A percentile compares a stretch with the other conserved stretches of the same genome.
Evolutionary conservation across 176 grass and related monocot genomes (phyloP).

Genomic region (Oryza meyeriana): DNA sequence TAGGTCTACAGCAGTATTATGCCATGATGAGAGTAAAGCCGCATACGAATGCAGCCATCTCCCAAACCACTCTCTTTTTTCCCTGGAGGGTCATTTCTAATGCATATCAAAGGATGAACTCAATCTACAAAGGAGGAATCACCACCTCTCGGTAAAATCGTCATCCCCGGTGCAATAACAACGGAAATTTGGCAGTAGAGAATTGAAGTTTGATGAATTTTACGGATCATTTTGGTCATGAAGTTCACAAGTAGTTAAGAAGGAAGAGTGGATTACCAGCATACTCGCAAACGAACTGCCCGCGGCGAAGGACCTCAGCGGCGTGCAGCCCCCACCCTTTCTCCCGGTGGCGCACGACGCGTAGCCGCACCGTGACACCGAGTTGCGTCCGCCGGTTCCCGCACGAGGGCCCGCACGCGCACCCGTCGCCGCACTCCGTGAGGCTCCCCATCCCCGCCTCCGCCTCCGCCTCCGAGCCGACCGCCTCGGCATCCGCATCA

Average conservation of each 20-base stretch:
- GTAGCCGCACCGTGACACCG: constrained; percentile 52
- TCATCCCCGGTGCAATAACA: background rate
- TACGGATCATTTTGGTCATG: background rate
- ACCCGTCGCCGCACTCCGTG: constrained; percentile 57
- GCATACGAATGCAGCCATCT: background rate
- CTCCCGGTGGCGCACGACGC: constrained; percentile 47
- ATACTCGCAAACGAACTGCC: constrained; percentile 80
- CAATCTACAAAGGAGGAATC: background rate
- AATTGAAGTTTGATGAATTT: background rate
- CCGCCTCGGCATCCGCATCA: constrained; percentile 26
- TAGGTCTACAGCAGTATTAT: background rate
- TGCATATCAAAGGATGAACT: background rate
- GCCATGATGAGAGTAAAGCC: background rate
- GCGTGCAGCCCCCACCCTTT: constrained; percentile 89
- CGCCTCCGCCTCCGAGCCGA: background rate
- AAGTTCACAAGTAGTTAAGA: background rate
- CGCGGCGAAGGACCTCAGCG: constrained; percentile 24
- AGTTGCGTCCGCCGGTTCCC: constrained; percentile 53
- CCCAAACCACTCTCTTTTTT: background rate
- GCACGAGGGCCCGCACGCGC: constrained; percentile 49
- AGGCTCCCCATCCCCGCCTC: constrained; percentile 41
- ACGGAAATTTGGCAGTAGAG: background rate
- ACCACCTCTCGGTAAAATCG: background rate
- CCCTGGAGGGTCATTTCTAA: background rate
- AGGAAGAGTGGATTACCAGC: constrained; percentile 37